These are phyloP conservation scores for Royoungia palumana DNA, from an alignment of 768 basidiomycete genomes.

Conservation along the genomic window DNA sequence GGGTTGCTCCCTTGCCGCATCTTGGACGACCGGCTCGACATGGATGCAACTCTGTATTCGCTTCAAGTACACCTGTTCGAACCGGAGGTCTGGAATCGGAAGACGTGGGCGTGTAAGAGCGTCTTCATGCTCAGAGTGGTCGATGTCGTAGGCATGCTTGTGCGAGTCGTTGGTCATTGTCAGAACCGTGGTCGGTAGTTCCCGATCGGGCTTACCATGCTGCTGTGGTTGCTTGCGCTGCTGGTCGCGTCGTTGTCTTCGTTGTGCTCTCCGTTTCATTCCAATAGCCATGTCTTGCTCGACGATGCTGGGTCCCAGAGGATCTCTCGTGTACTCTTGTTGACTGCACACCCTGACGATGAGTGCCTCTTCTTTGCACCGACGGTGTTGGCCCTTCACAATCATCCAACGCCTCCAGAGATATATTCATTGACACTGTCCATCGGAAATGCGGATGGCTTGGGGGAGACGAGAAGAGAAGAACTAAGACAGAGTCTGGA, in stretches of 20 bases:
- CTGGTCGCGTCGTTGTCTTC: conserved; percentile 19
- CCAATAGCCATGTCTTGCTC: conserved; percentile 22
- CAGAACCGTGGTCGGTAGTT: conserved; percentile 16
- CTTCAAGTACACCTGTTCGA: conserved; percentile 67
- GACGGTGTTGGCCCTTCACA: conserved; percentile 57
- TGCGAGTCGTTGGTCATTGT: conserved; percentile 25
- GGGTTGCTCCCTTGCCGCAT: conserved; percentile 23
- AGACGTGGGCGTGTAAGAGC: conserved; percentile 35
- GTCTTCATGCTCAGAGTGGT: conserved; percentile 12
- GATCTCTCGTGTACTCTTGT: conserved; percentile 46
- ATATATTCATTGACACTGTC: conserved; percentile 73
- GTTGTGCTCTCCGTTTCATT: conserved; percentile 25
- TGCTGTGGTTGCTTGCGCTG: conserved; percentile 15
- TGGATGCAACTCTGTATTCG: conserved; percentile 55
- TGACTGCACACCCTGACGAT: conserved; percentile 95
- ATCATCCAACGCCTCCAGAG: conserved; percentile 23
- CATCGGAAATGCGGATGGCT: conserved; percentile 73
- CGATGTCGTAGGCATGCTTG: conserved; percentile 12
- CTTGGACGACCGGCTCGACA: conserved; percentile 28
- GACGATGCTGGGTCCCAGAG: neutral
- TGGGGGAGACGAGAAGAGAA: conserved; percentile 53
- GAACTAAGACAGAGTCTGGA: conserved; percentile 68
- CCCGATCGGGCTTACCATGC: conserved; percentile 15
- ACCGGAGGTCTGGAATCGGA: conserved; percentile 75
- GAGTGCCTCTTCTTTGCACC: conserved; percentile 94